Percentiles rank a stretch among this genome's conserved stretches.
phyloP scores from a whole-genome alignment of 805 yeast genomes.

The Saccharomycopsis fibuligera region DNA sequence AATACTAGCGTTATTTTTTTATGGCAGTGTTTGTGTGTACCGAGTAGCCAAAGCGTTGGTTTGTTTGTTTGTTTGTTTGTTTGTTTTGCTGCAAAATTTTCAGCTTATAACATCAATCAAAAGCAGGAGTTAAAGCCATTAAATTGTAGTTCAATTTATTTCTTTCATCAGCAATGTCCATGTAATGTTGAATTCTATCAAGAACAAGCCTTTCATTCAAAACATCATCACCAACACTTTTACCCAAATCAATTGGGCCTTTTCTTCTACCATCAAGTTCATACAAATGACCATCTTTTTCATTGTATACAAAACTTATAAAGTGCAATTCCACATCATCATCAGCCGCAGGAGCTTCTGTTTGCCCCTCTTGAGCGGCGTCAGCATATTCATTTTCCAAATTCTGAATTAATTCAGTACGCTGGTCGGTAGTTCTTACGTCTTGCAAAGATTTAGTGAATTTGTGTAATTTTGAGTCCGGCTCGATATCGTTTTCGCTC shows the following conservation, averaged over 20 bases:
- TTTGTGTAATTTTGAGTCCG: conserved; percentile 27
- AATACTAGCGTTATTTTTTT: too few relatives aligned
- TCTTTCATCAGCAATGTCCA: conserved; percentile 53
- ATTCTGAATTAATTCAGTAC: conserved; percentile 38
- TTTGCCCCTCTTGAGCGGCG: conserved; percentile 48
- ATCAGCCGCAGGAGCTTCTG: conserved; percentile 58
- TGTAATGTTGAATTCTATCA: conserved; percentile 57
- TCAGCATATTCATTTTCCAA: conserved; percentile 40
- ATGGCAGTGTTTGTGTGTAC: too few relatives aligned
- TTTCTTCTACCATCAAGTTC: conserved; percentile 86
- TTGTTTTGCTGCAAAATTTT: too few relatives aligned
- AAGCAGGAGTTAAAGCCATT: conserved; percentile 45
- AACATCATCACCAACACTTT: conserved; percentile 36
- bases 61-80: too few relatives aligned
- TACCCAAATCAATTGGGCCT: conserved; percentile 66
- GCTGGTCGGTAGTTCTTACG: conserved; percentile 34
- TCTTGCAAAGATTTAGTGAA: conserved; percentile 38
- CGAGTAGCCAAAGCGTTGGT: too few relatives aligned
- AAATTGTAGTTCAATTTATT: conserved; percentile 64
- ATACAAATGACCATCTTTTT: conserved; percentile 50
- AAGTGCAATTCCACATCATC: conserved; percentile 63
- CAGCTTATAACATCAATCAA: too few relatives aligned
- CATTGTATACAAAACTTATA: conserved; percentile 57
- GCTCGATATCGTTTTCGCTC: conserved; percentile 20
- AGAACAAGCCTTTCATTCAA: conserved; percentile 45